A percentile compares a stretch with the other conserved stretches of the same genome.
phyloP scores from a whole-genome alignment of 2,329 filamentous ascomycete species.

The Colletotrichum tofieldiae region DNA sequence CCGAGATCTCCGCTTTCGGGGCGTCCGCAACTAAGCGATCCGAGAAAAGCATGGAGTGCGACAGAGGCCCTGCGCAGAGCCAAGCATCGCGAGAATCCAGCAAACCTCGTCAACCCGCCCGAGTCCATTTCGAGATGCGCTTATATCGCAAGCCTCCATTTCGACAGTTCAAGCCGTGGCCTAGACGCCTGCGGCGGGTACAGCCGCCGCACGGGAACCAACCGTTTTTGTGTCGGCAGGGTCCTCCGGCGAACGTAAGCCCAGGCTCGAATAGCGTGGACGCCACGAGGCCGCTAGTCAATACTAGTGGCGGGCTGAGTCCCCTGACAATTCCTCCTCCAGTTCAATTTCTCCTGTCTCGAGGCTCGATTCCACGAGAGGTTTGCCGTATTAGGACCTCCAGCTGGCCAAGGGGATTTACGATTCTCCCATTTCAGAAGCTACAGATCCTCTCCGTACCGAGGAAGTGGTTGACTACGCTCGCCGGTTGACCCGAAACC shows the following conservation, averaged over 20 bases:
- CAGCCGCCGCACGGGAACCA: neutral
- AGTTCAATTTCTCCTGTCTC: neutral
- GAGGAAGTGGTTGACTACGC: neutral
- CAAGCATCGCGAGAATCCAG: too few relatives aligned
- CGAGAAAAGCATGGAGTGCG: neutral
- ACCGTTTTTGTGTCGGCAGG: neutral
- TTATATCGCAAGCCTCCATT: neutral
- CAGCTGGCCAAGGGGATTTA: neutral
- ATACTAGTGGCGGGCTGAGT: neutral
- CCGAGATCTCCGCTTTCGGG: neutral
- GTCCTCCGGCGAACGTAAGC: neutral
- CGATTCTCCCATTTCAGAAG: too few relatives aligned
- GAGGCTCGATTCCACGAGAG: neutral
- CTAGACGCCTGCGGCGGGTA: neutral
- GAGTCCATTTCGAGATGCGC: neutral
- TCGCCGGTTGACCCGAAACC: neutral
- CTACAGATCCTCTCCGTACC: neutral
- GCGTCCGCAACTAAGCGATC: neutral
- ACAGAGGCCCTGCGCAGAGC: neutral
- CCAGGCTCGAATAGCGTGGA: neutral
- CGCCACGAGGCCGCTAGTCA: constrained; percentile 1
- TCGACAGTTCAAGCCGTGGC: neutral
- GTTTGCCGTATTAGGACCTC: neutral
- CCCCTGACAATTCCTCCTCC: neutral
- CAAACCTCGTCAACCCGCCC: neutral